Conservation (phyloP, 2,329 filamentous ascomycete species). For the Alternaria dauci region DNA sequence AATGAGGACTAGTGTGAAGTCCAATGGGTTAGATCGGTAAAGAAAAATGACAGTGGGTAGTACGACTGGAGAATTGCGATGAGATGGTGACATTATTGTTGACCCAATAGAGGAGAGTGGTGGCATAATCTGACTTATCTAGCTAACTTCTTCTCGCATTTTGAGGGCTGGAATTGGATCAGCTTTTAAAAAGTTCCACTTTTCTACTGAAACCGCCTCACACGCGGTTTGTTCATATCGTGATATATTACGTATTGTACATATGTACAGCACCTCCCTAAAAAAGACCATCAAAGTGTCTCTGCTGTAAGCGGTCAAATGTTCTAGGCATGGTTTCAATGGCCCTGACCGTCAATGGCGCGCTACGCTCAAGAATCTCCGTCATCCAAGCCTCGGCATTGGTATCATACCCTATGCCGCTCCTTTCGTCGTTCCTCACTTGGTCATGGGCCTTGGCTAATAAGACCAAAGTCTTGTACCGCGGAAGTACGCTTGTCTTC, state of each 20-base stretch:
- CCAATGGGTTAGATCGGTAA: not conserved
- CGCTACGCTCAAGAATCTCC: constrained; percentile 44
- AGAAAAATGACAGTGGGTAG: not conserved
- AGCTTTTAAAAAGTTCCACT: not conserved
- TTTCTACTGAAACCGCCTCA: not conserved
- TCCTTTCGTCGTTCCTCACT: constrained; percentile 47
- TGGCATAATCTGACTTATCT: not conserved
- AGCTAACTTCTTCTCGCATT: not conserved
- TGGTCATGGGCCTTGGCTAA: constrained; percentile 51
- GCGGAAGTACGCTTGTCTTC: constrained; percentile 45
- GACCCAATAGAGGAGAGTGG: not conserved
- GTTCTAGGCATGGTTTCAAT: constrained; percentile 56
- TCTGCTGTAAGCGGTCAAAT: constrained; percentile 42
- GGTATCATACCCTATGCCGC: constrained; percentile 36
- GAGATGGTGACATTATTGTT: not conserved
- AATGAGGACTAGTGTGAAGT: not conserved
- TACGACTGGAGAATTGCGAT: not conserved
- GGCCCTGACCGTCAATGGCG: constrained; percentile 53
- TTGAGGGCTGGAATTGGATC: not conserved
- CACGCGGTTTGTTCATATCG: not conserved
- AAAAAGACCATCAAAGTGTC: constrained; percentile 28
- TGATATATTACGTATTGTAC: not conserved
- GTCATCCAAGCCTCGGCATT: constrained; percentile 29
- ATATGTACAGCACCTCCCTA: constrained; percentile 1
- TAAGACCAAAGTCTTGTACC: constrained; percentile 55